These are phyloP conservation scores for Fusarium hostae DNA, from an alignment of 2,329 filamentous ascomycete genomes.

Conservation along the genomic window DNA sequence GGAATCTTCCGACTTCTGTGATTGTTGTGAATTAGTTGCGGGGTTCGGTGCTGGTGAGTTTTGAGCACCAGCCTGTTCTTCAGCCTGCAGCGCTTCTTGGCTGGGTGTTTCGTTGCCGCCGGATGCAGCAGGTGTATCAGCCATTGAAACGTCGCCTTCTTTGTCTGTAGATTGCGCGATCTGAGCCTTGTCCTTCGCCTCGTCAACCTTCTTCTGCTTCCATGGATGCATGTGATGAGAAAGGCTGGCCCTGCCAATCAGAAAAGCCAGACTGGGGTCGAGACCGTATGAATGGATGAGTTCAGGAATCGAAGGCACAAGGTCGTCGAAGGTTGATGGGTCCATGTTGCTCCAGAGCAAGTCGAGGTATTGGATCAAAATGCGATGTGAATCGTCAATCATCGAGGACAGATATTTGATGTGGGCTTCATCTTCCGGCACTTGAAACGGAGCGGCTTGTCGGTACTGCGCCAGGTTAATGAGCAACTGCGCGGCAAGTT, in stretches of 20 bases:
- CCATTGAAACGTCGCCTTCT: slow-evolving; percentile 69
- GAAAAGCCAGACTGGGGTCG: slow-evolving; percentile 83
- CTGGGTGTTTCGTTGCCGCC: slow-evolving; percentile 42
- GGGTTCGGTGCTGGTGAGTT: slow-evolving; percentile 16
- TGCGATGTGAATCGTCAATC: slow-evolving; percentile 88
- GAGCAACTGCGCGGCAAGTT: slow-evolving; percentile 84
- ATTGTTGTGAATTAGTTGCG: slow-evolving; percentile 39
- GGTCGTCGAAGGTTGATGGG: slow-evolving; percentile 78
- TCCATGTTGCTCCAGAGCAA: slow-evolving; percentile 84
- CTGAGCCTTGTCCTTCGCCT: slow-evolving; percentile 44
- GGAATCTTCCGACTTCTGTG: slow-evolving; percentile 51
- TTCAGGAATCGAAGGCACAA: slow-evolving; percentile 78
- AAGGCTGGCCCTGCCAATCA: slow-evolving; percentile 81
- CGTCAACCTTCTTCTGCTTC: slow-evolving; percentile 51
- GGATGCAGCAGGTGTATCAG: slow-evolving; percentile 48
- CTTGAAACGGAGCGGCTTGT: slow-evolving; percentile 82
- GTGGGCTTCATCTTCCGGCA: slow-evolving; percentile 77
- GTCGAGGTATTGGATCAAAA: slow-evolving; percentile 89
- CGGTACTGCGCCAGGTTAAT: slow-evolving; percentile 91
- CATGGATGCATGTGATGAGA: slow-evolving; percentile 68
- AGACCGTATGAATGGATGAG: slow-evolving; percentile 84
- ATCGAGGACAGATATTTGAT: slow-evolving; percentile 91
- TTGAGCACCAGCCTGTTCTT: slow-evolving; percentile 49
- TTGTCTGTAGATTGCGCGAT: slow-evolving; percentile 54
- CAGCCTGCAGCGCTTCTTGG: slow-evolving; percentile 41